Conservation (phyloP, 2,329 filamentous ascomycete genomes). For the Aspergillus caelatus region DNA sequence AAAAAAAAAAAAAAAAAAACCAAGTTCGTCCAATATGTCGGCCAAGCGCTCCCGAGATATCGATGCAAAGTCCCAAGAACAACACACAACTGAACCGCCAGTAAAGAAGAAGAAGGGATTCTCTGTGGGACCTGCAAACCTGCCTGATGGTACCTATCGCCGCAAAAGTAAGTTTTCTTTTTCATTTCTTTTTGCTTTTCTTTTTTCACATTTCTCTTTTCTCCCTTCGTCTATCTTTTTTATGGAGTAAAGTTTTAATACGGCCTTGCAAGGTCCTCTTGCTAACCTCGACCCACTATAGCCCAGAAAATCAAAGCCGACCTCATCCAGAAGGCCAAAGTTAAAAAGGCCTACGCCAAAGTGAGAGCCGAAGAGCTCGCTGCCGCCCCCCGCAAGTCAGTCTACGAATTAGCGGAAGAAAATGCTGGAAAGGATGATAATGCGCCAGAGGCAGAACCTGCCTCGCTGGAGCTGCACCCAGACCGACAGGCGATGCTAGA, state of each 20-base stretch:
- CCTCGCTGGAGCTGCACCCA: slow-evolving; percentile 60
- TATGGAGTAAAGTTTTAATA: background rate
- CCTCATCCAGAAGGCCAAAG: slow-evolving; percentile 87
- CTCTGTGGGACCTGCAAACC: slow-evolving; percentile 81
- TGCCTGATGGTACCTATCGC: slow-evolving; percentile 85
- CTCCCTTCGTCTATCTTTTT: background rate
- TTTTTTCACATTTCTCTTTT: background rate
- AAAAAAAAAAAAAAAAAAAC: background rate
- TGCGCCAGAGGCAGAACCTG: slow-evolving; percentile 25
- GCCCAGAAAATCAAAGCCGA: slow-evolving; percentile 87
- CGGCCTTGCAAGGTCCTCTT: background rate
- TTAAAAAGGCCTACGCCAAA: slow-evolving; percentile 91
- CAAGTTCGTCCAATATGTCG: slow-evolving; percentile 52
- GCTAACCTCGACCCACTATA: slow-evolving; percentile 37
- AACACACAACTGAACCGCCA: slow-evolving; percentile 45
- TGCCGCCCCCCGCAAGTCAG: slow-evolving; percentile 33
- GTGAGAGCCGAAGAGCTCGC: slow-evolving; percentile 67
- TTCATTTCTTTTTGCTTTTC: background rate
- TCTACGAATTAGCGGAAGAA: slow-evolving; percentile 32
- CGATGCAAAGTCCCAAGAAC: slow-evolving; percentile 44
- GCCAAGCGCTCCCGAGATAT: slow-evolving; percentile 60
- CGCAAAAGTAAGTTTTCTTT: slow-evolving; percentile 64
- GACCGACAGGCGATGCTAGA: slow-evolving; percentile 63
- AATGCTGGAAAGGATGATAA: slow-evolving; percentile 19
- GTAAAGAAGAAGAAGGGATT: slow-evolving; percentile 71